Evolutionary conservation across 345 rosid genomes (phyloP).

Genomic region (Balakata baccata): DNA sequence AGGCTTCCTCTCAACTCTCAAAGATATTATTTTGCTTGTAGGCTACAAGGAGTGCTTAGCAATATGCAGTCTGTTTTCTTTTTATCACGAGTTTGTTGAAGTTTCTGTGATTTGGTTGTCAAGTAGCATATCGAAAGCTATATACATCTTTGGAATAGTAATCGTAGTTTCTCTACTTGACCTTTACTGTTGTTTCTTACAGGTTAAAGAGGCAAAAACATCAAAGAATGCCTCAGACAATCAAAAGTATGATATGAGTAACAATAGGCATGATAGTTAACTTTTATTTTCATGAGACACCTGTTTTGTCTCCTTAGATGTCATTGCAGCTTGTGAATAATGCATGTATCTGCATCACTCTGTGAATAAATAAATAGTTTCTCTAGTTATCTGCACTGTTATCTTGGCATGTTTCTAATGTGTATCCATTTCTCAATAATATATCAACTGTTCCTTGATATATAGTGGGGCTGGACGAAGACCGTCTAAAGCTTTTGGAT

Average conservation of each 20-base stretch:
- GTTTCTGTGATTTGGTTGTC: background rate
- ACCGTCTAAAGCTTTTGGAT: background rate
- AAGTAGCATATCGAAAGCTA: background rate
- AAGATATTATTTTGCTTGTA: conserved; percentile 66
- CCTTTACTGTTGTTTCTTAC: conserved; percentile 16
- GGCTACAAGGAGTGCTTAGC: conserved; percentile 58
- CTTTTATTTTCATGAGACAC: background rate
- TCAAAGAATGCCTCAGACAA: conserved; percentile 25
- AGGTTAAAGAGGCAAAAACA: conserved; percentile 60
- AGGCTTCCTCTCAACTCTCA: conserved; percentile 54
- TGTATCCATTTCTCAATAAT: background rate
- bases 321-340: background rate
- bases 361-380: background rate
- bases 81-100: background rate
- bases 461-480: background rate
- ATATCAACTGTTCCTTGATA: background rate
- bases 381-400: background rate
- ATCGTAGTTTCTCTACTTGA: conserved; percentile 7
- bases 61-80: conserved; percentile 31
- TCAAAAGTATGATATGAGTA: conserved; percentile 41
- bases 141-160: background rate
- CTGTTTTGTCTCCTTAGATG: background rate
- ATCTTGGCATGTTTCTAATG: background rate
- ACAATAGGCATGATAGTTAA: background rate
- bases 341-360: background rate